phyloP scores from a whole-genome alignment of 805 yeast genomes.

The Suhomyces kilbournensis region DNA sequence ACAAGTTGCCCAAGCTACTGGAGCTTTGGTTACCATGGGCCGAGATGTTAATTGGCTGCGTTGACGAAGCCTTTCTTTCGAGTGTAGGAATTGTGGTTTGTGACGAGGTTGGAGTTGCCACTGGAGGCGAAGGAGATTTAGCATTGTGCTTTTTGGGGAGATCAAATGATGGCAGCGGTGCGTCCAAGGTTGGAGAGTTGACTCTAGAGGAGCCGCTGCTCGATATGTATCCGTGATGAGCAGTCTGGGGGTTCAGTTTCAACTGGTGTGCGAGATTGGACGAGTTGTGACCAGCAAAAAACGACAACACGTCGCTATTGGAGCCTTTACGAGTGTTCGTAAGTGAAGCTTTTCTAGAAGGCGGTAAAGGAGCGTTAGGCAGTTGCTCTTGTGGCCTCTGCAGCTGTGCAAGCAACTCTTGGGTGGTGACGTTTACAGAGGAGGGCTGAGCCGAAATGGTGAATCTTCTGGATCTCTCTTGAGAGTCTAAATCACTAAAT shows the following conservation, averaged over 20 bases:
- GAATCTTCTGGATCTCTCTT: slow-evolving; percentile 38
- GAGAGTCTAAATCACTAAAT: slow-evolving; percentile 33
- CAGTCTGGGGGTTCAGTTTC: slow-evolving; percentile 2
- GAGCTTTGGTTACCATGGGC: background rate
- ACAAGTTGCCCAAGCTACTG: slow-evolving; percentile 5
- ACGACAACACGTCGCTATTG: slow-evolving; percentile 9
- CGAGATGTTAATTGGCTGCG: slow-evolving; percentile 20
- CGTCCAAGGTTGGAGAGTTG: slow-evolving; percentile 19
- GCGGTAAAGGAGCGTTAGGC: slow-evolving; percentile 5
- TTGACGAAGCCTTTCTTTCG: background rate
- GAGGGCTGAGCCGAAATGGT: slow-evolving; percentile 46
- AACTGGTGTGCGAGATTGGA: slow-evolving; percentile 6
- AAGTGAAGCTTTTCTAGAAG: slow-evolving; percentile 13
- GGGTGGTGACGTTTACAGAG: slow-evolving; percentile 22
- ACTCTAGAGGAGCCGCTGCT: slow-evolving; percentile 14
- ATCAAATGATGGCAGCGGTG: slow-evolving; percentile 1
- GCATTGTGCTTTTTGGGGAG: slow-evolving; percentile 7
- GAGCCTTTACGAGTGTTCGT: slow-evolving; percentile 5
- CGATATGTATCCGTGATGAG: slow-evolving; percentile 6
- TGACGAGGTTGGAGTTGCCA: background rate
- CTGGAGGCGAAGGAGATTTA: slow-evolving; percentile 5
- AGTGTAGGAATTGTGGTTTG: slow-evolving; percentile 6
- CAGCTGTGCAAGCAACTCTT: background rate
- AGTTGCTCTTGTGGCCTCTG: background rate
- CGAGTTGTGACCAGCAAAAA: slow-evolving; percentile 4